Evolutionary conservation across 2,329 filamentous ascomycete species (phyloP), one percentile per base, ranked within the genome.

Genomic region (Colletotrichum graminicola): DNA sequence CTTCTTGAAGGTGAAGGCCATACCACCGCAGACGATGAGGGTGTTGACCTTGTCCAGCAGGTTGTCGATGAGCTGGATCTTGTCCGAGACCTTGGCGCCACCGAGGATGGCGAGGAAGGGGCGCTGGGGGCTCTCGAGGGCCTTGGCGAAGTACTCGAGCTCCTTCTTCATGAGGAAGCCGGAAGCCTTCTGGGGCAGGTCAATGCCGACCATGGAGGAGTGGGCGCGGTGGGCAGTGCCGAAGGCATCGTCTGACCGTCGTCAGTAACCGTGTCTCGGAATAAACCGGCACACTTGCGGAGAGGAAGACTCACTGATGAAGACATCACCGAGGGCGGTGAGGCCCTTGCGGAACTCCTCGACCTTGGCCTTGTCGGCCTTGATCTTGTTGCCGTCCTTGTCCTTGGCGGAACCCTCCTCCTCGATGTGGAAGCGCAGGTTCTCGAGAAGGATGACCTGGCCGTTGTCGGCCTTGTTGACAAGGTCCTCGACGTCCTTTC

Each of bases 1-100:
- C 90, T 99, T 99, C 90, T 98, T 98, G 90, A 99, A 99, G 78
- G 96, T 99, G 87, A 98, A 99, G 74, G 96, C 95, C 96, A 99
- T 99, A 78, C 88, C 96, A 81, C 96, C 96, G 82, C 95, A 97
- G 85, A 99, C 92, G 84, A 99, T 93, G 76, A 99, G 90, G 82
- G 92, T 96, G 89, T 99, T 90, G 83, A 99, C 95, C 90, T 99
- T 98, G 84, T 94, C 93, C 76, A 99, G 92, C 76, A 99, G 89
- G 89, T 99, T 99, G 87, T 99, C 95, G 81, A 99, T 98, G 78
- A 99, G 90, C 88, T 98, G 94, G 83, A 99, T 99, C 92, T 99
- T 99, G 90, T 99, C 96, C 55, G 94, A 97, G 77, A 99, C 94
- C 90, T 99, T 99, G 82, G 96, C 94, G 77, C 96, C 96, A 78